phyloP scores from a whole-genome alignment of 2,329 filamentous ascomycete genomes.

The Monosporascus sp. region DNA sequence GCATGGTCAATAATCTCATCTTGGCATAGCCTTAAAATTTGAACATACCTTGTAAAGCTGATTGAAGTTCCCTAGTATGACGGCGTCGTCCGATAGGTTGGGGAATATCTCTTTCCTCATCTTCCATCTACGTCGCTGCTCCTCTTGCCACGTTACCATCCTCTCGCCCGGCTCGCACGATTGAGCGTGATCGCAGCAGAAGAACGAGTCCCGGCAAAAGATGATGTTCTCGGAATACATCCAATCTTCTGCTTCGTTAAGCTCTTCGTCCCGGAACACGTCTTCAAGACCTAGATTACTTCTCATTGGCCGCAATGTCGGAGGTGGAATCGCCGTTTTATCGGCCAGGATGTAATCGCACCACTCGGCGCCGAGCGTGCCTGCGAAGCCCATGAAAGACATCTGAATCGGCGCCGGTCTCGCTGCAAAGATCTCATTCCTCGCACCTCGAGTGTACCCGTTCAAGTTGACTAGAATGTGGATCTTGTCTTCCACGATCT shows the following conservation, averaged over 20 bases:
- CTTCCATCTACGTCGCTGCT: constrained; percentile 75
- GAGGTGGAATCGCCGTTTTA: constrained; percentile 73
- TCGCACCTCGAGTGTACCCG: constrained; percentile 92
- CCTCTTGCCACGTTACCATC: constrained; percentile 72
- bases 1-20: constrained; percentile 8
- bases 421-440: constrained; percentile 95
- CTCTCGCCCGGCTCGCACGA: constrained; percentile 70
- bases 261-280: constrained; percentile 59
- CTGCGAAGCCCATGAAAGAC: constrained; percentile 99
- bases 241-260: constrained; percentile 71
- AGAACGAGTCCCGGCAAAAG: constrained; percentile 91
- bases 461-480: constrained; percentile 98
- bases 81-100: constrained; percentile 68
- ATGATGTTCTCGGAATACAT: constrained; percentile 97
- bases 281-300: constrained; percentile 72
- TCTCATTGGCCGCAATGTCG: constrained; percentile 75
- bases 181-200: constrained; percentile 95
- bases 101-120: constrained; percentile 95
- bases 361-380: constrained; percentile 94
- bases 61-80: constrained; percentile 97
- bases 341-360: constrained; percentile 96
- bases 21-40: background rate
- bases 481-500: constrained; percentile 82
- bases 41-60: constrained; percentile 85
- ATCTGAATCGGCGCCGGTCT: constrained; percentile 94